phyloP scores from a whole-genome alignment of 768 basidiomycete species.

The Leccinum rimulosum region DNA sequence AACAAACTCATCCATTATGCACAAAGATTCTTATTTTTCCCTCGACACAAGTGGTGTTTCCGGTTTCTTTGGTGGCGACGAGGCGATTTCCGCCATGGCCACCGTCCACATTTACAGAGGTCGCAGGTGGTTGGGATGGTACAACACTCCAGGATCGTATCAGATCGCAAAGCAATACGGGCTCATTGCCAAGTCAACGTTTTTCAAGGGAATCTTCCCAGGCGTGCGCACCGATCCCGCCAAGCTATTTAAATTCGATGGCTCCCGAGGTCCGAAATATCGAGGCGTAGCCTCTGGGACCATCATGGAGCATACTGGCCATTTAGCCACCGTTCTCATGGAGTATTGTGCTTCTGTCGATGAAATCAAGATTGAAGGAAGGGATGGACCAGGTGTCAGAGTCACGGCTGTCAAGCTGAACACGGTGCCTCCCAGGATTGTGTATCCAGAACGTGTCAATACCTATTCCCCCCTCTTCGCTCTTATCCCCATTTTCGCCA shows the following conservation, averaged over 20 bases:
- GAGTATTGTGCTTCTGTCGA: background rate
- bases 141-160: slow-evolving; percentile 34
- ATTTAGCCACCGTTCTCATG: slow-evolving; percentile 6
- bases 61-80: slow-evolving; percentile 32
- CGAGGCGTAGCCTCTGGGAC: slow-evolving; percentile 4
- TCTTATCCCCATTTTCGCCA: slow-evolving; percentile 18
- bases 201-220: slow-evolving; percentile 14
- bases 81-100: slow-evolving; percentile 32
- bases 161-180: slow-evolving; percentile 27
- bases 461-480: slow-evolving; percentile 7
- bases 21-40: slow-evolving; percentile 3
- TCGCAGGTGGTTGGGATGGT: slow-evolving; percentile 31
- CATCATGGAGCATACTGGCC: slow-evolving; percentile 8
- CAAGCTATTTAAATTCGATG: slow-evolving; percentile 2
- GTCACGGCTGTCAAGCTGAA: slow-evolving; percentile 2
- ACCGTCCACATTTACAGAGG: slow-evolving; percentile 27
- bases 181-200: slow-evolving; percentile 13
- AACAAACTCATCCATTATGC: background rate
- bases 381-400: background rate
- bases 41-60: slow-evolving; percentile 29
- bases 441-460: background rate
- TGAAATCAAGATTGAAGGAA: background rate
- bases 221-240: slow-evolving; percentile 15
- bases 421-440: background rate
- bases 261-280: slow-evolving; percentile 1